Conservation (phyloP, 108 stramenopile species). For the Hondaea fermentalgiana region DNA sequence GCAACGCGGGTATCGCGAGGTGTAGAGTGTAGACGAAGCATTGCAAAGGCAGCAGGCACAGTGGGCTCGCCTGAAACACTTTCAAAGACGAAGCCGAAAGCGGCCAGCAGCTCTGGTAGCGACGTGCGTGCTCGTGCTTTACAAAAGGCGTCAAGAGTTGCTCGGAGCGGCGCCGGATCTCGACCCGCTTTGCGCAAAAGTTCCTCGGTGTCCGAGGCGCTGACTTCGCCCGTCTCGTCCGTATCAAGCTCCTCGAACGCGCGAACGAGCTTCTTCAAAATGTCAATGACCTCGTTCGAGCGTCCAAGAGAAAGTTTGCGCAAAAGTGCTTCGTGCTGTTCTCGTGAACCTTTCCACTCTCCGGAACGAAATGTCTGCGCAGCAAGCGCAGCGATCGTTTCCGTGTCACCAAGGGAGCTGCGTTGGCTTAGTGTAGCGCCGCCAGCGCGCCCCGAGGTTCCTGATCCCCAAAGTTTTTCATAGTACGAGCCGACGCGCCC, state of each 20-base stretch:
- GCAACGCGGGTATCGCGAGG: neutral
- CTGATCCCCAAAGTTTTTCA: neutral
- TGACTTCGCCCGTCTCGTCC: neutral
- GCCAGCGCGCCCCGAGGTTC: neutral
- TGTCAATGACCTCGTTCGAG: neutral
- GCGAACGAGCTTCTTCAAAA: neutral
- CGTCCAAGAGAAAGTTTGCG: neutral
- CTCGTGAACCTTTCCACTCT: neutral
- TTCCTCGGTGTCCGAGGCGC: neutral
- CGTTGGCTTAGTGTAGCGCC: neutral
- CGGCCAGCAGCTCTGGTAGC: neutral
- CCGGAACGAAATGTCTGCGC: neutral
- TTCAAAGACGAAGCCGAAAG: slow-evolving; percentile 1
- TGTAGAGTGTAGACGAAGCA: neutral
- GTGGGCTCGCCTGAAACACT: neutral
- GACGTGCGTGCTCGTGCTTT: neutral
- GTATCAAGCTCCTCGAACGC: neutral
- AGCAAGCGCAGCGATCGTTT: neutral
- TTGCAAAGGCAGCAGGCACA: neutral
- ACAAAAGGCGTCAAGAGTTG: neutral
- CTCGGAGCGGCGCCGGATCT: neutral
- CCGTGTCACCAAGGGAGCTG: neutral
- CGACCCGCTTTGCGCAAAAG: neutral
- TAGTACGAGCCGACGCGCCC: slow-evolving; percentile 11
- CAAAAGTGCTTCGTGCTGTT: neutral